Evolutionary conservation across 192 early-diverging fungal genomes (phyloP).

Genomic region (Backusella macrospora): DNA sequence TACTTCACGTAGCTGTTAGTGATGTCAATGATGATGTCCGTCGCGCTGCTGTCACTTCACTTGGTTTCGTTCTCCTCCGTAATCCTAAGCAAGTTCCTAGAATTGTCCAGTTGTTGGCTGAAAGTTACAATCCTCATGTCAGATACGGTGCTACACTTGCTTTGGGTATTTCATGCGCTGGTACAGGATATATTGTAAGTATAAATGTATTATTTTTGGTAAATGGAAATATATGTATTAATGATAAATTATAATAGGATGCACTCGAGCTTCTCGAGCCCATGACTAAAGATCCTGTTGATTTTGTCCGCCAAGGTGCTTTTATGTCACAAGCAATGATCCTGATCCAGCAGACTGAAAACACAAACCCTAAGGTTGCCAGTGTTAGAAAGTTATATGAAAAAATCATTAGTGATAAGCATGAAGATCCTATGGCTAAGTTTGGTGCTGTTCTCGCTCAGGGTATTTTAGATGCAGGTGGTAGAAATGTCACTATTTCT

Average conservation of each 20-base stretch:
- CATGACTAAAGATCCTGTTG: conserved; percentile 95
- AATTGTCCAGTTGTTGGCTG: conserved; percentile 94
- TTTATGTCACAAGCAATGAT: conserved; percentile 95
- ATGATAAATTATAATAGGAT: conserved; percentile 48
- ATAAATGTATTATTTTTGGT: neutral
- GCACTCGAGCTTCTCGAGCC: conserved; percentile 95
- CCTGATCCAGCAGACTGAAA: conserved; percentile 94
- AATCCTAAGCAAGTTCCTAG: conserved; percentile 97
- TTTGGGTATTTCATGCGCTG: conserved; percentile 96
- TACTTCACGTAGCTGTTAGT: conserved; percentile 96
- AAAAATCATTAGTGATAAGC: conserved; percentile 88
- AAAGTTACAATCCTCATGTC: conserved; percentile 99
- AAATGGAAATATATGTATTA: neutral
- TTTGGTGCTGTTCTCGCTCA: conserved; percentile 96
- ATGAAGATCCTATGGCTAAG: conserved; percentile 90
- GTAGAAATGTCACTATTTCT: conserved; percentile 96
- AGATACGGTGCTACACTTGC: conserved; percentile 96
- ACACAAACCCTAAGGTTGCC: conserved; percentile 78
- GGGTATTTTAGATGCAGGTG: conserved; percentile 98
- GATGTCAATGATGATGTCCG: conserved; percentile 99
- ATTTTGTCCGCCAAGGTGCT: conserved; percentile 97
- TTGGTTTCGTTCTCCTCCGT: conserved; percentile 94
- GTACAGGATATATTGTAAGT: conserved; percentile 77
- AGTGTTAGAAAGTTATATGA: conserved; percentile 86
- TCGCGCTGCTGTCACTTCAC: conserved; percentile 94